Evolutionary conservation across 139 green algal species (phyloP).

Genomic region (Nannochloris sp.): DNA sequence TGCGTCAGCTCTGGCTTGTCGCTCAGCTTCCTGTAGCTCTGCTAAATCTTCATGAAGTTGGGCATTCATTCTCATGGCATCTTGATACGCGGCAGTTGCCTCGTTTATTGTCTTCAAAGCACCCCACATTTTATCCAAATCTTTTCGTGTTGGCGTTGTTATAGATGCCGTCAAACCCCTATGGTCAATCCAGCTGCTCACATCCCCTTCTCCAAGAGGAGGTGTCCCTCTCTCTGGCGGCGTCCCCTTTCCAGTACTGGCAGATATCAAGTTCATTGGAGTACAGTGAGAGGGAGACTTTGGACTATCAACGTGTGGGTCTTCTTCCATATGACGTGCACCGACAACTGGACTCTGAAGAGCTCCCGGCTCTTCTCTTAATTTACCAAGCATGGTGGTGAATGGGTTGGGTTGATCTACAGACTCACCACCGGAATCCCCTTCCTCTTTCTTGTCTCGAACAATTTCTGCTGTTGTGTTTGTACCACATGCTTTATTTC

Average conservation of each 20-base stretch:
- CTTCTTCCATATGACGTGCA: too few relatives aligned
- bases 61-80: constrained; percentile 12
- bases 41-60: neutral
- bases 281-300: constrained; percentile 22
- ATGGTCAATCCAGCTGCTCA: constrained; percentile 23
- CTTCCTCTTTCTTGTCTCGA: neutral
- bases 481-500: neutral
- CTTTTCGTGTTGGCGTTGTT: constrained; percentile 12
- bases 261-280: constrained; percentile 22
- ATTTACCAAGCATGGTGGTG: constrained; percentile 20
- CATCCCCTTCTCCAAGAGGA: constrained; percentile 16
- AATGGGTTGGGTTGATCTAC: constrained; percentile 25
- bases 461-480: neutral
- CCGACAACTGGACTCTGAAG: neutral
- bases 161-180: constrained; percentile 16
- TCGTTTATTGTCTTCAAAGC: constrained; percentile 1
- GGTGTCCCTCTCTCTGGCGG: constrained; percentile 8
- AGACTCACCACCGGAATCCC: constrained; percentile 2
- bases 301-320: constrained; percentile 10
- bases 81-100: constrained; percentile 2
- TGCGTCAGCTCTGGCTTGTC: too few relatives aligned
- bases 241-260: neutral
- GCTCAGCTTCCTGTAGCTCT: neutral
- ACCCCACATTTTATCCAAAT: constrained; percentile 21
- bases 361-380: neutral